Percentiles rank a stretch among this genome's conserved stretches.
Conservation (phyloP, 2,329 filamentous ascomycete species). For the Sporothrix brasiliensis region DNA sequence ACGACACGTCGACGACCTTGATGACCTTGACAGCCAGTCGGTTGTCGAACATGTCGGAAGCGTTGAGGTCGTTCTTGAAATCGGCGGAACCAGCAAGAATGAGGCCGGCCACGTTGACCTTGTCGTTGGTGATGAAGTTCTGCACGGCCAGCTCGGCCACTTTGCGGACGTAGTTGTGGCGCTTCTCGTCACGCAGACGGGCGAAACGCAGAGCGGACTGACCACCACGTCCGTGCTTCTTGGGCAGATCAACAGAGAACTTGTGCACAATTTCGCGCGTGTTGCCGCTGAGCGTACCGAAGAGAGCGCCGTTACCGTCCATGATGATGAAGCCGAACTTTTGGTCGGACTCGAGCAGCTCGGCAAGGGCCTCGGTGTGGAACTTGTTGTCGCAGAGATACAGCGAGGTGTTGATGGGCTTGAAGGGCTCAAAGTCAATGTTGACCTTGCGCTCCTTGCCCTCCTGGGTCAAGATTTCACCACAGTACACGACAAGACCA, state of each 20-base stretch:
- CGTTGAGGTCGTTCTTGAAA: constrained; percentile 99
- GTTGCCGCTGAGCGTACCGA: constrained; percentile 95
- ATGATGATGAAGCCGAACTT: constrained; percentile 99
- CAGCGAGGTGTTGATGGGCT: constrained; percentile 98
- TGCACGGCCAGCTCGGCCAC: constrained; percentile 97
- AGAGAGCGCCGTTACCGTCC: constrained; percentile 98
- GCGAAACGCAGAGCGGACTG: constrained; percentile 99
- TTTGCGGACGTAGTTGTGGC: constrained; percentile 99
- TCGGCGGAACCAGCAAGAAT: constrained; percentile 97
- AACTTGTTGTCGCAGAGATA: constrained; percentile 99
- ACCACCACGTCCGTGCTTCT: constrained; percentile 99
- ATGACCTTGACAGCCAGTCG: constrained; percentile 94
- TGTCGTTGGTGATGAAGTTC: constrained; percentile 98
- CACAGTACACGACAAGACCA: constrained; percentile 96
- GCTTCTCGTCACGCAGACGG: constrained; percentile 98
- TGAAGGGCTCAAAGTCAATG: constrained; percentile 99
- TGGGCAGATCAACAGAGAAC: constrained; percentile 96
- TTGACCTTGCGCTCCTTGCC: constrained; percentile 99
- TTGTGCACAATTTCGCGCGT: constrained; percentile 97
- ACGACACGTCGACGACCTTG: constrained; percentile 98
- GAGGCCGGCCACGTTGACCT: constrained; percentile 94
- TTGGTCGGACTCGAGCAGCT: constrained; percentile 97
- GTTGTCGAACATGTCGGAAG: constrained; percentile 94
- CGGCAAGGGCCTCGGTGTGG: constrained; percentile 94
- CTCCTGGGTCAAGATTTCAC: constrained; percentile 99